Base-by-base conservation (phyloP, 2,329 filamentous ascomycete genomes). In the Apiospora rasikravindrae region DNA sequence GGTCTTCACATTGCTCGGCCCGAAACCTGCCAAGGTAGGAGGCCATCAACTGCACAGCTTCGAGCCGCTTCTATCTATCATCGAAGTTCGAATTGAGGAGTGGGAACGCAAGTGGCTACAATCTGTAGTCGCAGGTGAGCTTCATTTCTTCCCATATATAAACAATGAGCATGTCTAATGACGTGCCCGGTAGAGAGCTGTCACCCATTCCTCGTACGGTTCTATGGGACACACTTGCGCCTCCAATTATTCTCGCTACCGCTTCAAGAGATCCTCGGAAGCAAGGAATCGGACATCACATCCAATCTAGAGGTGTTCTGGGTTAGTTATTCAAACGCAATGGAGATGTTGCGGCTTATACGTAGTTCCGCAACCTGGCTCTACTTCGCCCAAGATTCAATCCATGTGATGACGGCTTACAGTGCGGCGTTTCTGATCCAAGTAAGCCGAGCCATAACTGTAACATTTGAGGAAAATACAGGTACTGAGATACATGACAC, bases 401-500 rank as follows among this genome's bases (percentile, higher is more conserved):
- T 84, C 6, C 83, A 84, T 73, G 81, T 83, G 19, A 84, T 84
- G 83, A 81, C 80, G 22, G 83, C 83, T 3, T 83, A 84, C 72
- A 79, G 81, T n/a, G 80, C 82, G 16, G 80, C 82, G 2, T 83
- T 83, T 70, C 74, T 83, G 2, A 78, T 83, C 66, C 84, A 83
- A 74, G 80, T 81, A 42, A 51, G 53, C 33, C 8, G 26, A 22
- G 2, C 4, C 19, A 22, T 33, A 7, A 19, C 6, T 33, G 16
- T 3, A 33, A 22, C 22, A 33, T 8, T 1, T 16, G 14, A 61
- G 22, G 1, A 37, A 22, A 10, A n/a, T 19, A 47, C 16, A 67
- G 51, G 29, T 51, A 49, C 44, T 71, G 61, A 67, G 13, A 26
- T 1, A 45, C 7, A 22, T 13, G 19, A 45, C 45, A 26, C 29